Base-by-base conservation (phyloP, 2,329 filamentous ascomycete genomes). In the Botrytis tulipae region DNA sequence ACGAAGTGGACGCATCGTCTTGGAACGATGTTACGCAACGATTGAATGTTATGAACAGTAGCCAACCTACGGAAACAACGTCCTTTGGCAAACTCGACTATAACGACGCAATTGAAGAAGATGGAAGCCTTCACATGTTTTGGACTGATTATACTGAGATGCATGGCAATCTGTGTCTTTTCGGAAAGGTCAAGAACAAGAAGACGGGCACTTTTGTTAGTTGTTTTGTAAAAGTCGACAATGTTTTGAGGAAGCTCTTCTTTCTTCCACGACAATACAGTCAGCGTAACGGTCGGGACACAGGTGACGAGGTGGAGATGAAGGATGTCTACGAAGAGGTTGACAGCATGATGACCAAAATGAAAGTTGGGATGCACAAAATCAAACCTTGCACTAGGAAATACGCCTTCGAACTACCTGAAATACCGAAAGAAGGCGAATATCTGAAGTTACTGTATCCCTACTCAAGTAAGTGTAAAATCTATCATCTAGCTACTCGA, bases 371-470 rank as follows among this genome's bases (percentile, higher is more conserved):
- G 63, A 93, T 94, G 89, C 93, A 96, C 87, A 98, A 97, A 85
- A 95, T 97, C 85, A 99, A 98, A 84, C 87, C 91, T 7, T 96
- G 91, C 82, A 91, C 89, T 12, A 88, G 96, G 76, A 98, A 97
- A 82, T 99, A 99, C 80, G 96, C 96, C 0, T 99, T 99, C 82
- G 96, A 99, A 82, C 84, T 99, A 70, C 88, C 91, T 1, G 92
- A 90, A 71, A 90, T 99, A 73, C 96, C 96, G 1, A 95, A 91
- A 80, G 94, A 98, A 83, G 90, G 90, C 1, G 90, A 97, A 76
- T 99, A 99, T 80, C 86, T 99, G 76, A 98, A 99, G 82, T 87
- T 98, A n/a, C 86, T 98, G 35, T 99, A 99, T 80, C 93, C 95
- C 6, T 99, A 99, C 80, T 91, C 92, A 76, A 97, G 88, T 89